Conservation (phyloP, 176 grass and related monocot genomes). For the Zizania latifolia region DNA sequence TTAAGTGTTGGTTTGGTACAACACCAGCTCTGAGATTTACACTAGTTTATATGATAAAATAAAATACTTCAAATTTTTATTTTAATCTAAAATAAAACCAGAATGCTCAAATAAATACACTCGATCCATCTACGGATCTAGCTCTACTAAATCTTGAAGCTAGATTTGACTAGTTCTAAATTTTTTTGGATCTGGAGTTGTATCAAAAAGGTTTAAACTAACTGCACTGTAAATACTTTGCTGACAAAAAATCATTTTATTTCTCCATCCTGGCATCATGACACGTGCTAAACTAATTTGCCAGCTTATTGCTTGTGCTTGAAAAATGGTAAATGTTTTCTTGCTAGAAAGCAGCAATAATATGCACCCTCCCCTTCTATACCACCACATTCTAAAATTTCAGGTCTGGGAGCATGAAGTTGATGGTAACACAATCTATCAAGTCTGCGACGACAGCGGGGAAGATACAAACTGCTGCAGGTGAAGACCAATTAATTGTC, state of each 20-base stretch:
- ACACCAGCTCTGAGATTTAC: too few relatives aligned
- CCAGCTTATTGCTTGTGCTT: background rate
- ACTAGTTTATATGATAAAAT: too few relatives aligned
- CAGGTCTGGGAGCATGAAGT: conserved; percentile 42
- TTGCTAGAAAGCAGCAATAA: background rate
- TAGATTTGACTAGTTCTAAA: too few relatives aligned
- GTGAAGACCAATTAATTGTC: background rate
- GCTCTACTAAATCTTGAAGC: too few relatives aligned
- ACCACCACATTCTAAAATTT: background rate
- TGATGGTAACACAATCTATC: conserved; percentile 24
- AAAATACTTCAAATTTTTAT: too few relatives aligned
- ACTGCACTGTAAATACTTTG: background rate
- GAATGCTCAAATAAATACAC: too few relatives aligned
- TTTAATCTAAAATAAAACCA: too few relatives aligned
- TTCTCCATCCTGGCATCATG: background rate
- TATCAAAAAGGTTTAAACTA: too few relatives aligned
- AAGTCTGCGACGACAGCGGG: conserved; percentile 37
- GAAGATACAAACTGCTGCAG: conserved; percentile 46
- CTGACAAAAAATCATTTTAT: background rate
- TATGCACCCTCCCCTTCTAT: too few relatives aligned
- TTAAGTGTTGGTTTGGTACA: too few relatives aligned
- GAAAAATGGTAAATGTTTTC: background rate
- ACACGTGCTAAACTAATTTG: background rate
- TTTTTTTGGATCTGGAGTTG: too few relatives aligned
- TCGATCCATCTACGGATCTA: too few relatives aligned